phyloP scores from a whole-genome alignment of 2,329 filamentous ascomycete species.

The Pseudogymnoascus sp. region DNA sequence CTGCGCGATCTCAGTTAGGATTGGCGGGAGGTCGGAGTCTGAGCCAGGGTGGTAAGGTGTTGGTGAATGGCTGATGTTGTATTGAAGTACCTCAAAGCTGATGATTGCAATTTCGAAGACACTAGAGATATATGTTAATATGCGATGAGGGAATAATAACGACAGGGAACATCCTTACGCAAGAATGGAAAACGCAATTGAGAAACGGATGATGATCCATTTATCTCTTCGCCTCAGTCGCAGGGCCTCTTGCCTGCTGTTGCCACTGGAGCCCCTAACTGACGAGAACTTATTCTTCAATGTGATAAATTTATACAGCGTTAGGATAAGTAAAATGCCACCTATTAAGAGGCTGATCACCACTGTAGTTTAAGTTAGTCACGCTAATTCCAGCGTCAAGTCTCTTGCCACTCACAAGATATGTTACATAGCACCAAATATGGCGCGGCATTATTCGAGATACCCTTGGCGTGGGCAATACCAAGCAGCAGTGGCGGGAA shows the following conservation, averaged over 20 bases:
- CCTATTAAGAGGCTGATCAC: conserved; percentile 33
- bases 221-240: conserved; percentile 6
- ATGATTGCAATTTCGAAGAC: conserved; percentile 10
- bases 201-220: conserved; percentile 14
- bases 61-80: not conserved
- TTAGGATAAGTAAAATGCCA: conserved; percentile 32
- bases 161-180: not conserved
- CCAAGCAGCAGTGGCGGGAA: conserved; percentile 10
- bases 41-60: not conserved
- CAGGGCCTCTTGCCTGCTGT: not conserved
- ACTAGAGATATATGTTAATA: not conserved
- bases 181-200: conserved; percentile 9
- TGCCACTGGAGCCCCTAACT: not conserved
- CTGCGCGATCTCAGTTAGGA: not conserved
- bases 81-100: conserved; percentile 11
- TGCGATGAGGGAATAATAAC: not conserved
- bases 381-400: not conserved
- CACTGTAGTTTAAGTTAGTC: conserved; percentile 28
- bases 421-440: not conserved
- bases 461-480: not conserved
- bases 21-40: not conserved
- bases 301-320: conserved; percentile 36
- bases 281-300: not conserved
- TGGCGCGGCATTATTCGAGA: not conserved
- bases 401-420: not conserved